These are phyloP conservation scores for Penicillium digitatum DNA, from an alignment of 2,329 filamentous ascomycete genomes.

Conservation along the genomic window DNA sequence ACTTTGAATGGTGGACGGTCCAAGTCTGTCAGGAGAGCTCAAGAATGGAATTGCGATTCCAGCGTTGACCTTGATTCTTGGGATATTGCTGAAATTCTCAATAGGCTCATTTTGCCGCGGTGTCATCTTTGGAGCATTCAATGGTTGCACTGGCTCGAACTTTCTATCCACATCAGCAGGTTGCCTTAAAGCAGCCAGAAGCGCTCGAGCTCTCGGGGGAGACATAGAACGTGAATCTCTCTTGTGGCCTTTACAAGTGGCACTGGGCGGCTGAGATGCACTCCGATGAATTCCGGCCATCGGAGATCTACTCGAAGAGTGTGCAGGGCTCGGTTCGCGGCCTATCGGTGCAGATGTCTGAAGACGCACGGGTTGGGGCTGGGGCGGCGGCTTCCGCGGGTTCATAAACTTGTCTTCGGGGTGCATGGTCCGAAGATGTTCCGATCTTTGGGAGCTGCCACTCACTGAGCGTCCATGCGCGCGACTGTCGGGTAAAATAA, in stretches of 20 bases:
- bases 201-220: slow-evolving; percentile 35
- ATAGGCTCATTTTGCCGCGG: background rate
- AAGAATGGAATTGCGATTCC: slow-evolving; percentile 4
- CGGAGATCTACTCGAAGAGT: slow-evolving; percentile 29
- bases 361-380: slow-evolving; percentile 45
- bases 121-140: slow-evolving; percentile 3
- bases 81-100: slow-evolving; percentile 14
- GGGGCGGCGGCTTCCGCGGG: slow-evolving; percentile 57
- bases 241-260: slow-evolving; percentile 16
- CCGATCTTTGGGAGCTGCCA: slow-evolving; percentile 55
- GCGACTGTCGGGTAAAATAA: slow-evolving; percentile 54
- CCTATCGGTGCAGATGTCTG: slow-evolving; percentile 43
- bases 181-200: slow-evolving; percentile 39
- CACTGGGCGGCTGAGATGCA: slow-evolving; percentile 36
- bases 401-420: slow-evolving; percentile 71
- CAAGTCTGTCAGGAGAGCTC: slow-evolving; percentile 4
- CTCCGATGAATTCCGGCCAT: slow-evolving; percentile 27
- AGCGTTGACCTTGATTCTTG: slow-evolving; percentile 15
- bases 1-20: slow-evolving; percentile 34
- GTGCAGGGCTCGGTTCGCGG: slow-evolving; percentile 23
- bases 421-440: slow-evolving; percentile 67
- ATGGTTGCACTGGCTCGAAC: slow-evolving; percentile 7
- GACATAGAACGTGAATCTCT: slow-evolving; percentile 37
- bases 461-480: slow-evolving; percentile 62
- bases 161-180: slow-evolving; percentile 22